Evolutionary conservation across 2,329 filamentous ascomycete species (phyloP), one percentile per base, ranked within the genome.

Genomic region (Ascochyta viciae-villosae): DNA sequence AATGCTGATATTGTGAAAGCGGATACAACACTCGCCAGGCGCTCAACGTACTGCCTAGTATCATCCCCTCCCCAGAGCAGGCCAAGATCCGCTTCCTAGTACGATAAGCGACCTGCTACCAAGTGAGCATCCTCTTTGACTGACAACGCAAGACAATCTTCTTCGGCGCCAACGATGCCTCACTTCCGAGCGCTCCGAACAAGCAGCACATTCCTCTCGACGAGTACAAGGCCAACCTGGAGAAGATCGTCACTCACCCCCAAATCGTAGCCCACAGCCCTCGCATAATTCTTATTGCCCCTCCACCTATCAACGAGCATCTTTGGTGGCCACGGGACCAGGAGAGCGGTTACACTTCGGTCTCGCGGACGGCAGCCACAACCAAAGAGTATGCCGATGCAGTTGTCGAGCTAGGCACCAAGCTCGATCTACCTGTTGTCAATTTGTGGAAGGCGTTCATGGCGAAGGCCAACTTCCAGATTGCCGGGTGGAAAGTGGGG

Each of bases 161-260:
- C 63, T 87, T 97, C 57, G 95, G 95, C 16, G 91, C 95, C 65
- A 98, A 99, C 72, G 95, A 98, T 76, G 89, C 94, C 3, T 87
- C 87, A 50, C 75, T 96, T 3, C 83, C 86, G 3, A 78, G 84
- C 34, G 80, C 83, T 4, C 81, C 81, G 4, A 87, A 85, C 46
- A 80, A 81, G 9, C 95, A 98, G 76, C 87, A 94, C 73, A 85
- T 98, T 7, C 85, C 91, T 0, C 76, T 96, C n/a, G 83, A 88
- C 1, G 78, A 86, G 57, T 98, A 92, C 80, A 87, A 85, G 72
- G 77, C 83, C 51, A 96, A 96, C 70, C 77, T 96, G 43, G 81
- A 76, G 61, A 80, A 79, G 24, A 91, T 98, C 64, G 78, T 96
- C 67, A 86, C 81, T 3, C 91, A 97, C 74, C 85, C 89, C 7